Percentiles rank a stretch among this genome's conserved stretches.
These are phyloP conservation scores for Gymnopus androsaceus DNA, from an alignment of 1,284 basidiomycete genomes.

Conservation along the genomic window DNA sequence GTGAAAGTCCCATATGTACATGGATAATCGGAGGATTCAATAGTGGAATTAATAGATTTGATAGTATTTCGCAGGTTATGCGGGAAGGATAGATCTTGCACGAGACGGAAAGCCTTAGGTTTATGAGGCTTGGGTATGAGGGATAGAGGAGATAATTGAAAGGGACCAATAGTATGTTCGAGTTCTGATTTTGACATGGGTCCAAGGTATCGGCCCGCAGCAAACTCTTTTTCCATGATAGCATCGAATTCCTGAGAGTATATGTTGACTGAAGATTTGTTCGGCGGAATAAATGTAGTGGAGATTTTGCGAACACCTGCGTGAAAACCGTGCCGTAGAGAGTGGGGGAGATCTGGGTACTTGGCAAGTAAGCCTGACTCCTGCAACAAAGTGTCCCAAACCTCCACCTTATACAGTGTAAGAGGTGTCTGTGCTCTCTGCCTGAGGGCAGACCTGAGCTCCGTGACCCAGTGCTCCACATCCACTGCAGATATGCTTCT, in stretches of 20 bases:
- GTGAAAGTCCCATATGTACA: too few relatives aligned
- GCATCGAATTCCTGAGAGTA: slow-evolving; percentile 10
- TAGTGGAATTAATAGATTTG: slow-evolving; percentile 37
- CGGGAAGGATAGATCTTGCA: slow-evolving; percentile 45
- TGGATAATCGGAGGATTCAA: slow-evolving; percentile 35
- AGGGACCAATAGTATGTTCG: slow-evolving; percentile 35
- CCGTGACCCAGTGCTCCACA: slow-evolving; percentile 27
- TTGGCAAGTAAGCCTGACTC: slow-evolving; percentile 17
- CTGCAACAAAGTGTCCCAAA: slow-evolving; percentile 25
- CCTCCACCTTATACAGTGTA: slow-evolving; percentile 20
- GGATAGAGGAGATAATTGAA: slow-evolving; percentile 42
- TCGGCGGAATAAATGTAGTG: slow-evolving; percentile 28
- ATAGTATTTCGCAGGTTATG: slow-evolving; percentile 8
- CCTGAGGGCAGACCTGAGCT: slow-evolving; percentile 27
- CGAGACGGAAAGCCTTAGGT: slow-evolving; percentile 25
- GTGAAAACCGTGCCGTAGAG: slow-evolving; percentile 25
- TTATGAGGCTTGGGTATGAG: slow-evolving; percentile 32
- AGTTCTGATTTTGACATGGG: slow-evolving; percentile 28
- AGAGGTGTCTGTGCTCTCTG: slow-evolving; percentile 17
- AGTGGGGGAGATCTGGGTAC: slow-evolving; percentile 23
- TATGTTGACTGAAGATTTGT: slow-evolving; percentile 18
- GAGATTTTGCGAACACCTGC: slow-evolving; percentile 25
- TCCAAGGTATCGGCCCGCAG: slow-evolving; percentile 30
- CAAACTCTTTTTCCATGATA: slow-evolving; percentile 29
- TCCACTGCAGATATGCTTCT: slow-evolving; percentile 13